Base-by-base conservation (phyloP, 2,329 filamentous ascomycete genomes). In the Penicillium fuscoglaucum region DNA sequence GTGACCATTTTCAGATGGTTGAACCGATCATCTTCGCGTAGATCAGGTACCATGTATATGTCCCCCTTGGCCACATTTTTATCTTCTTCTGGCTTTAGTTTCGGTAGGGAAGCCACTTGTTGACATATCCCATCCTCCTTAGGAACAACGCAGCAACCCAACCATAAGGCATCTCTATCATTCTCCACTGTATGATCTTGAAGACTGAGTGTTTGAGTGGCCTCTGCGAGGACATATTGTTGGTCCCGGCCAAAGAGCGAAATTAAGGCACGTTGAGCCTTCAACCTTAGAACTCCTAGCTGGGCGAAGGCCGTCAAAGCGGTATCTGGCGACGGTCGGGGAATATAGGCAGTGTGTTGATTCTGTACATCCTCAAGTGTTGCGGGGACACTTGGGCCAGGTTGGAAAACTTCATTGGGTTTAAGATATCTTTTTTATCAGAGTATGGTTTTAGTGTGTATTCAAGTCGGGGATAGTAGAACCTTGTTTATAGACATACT, bases 201-300 rank as follows among this genome's bases (percentile, higher is more conserved):
- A n/a, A 51, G 48, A 29, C 24, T 40, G 29, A 64, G 62, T 6
- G 62, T 45, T 17, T 45, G 19, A 0, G 80, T 80, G 10, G 81
- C 79, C 59, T 84, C 82, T 56, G 82, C 80, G 13, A 84, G 70
- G 33, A 84, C 69, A 59, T 82, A 77, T 59, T 84, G 80, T 47
- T 74, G 65, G 6, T 72, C 69, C 2, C 68, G 68, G 59, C 82
- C 82, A 58, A 84, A 83, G 26, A 84, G 70, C 1, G 82, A 84
- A 45, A 84, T 74, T 28, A 83, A 65, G 17, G 75, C 70, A 28
- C 80, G 75, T 24, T 71, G 67, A 5, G 71, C 74, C 19, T 75
- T 70, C 6, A 82, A 70, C 21, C 77, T 74, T 54, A 79, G 68
- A 9, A 76, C 72, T 2, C 75, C 81, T 5, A 84, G 73, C 65